These are phyloP conservation scores for Haberlea rhodopensis DNA, from an alignment of 257 asterid species.

Conservation along the genomic window DNA sequence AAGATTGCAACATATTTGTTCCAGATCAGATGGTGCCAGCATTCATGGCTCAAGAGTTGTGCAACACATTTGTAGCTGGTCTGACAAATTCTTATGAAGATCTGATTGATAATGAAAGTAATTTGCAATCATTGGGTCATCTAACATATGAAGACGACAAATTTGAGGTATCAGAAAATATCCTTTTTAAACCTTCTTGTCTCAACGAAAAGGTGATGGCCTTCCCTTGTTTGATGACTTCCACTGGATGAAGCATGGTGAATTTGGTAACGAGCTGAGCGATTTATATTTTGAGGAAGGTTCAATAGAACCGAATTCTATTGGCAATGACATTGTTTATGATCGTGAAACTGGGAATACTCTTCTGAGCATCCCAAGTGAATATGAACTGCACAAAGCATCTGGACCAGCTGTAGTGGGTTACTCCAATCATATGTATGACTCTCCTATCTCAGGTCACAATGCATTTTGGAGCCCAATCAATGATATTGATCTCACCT, in stretches of 20 bases:
- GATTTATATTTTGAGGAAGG: slow-evolving; percentile 36
- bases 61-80: slow-evolving; percentile 29
- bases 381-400: slow-evolving; percentile 48
- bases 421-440: slow-evolving; percentile 20
- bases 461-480: slow-evolving; percentile 27
- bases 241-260: too few species aligned
- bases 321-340: slow-evolving; percentile 29
- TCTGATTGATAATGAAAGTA: slow-evolving; percentile 31
- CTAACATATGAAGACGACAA: slow-evolving; percentile 36
- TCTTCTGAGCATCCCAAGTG: slow-evolving; percentile 39
- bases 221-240: too few species aligned
- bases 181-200: slow-evolving; percentile 24
- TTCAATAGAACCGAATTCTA: slow-evolving; percentile 21
- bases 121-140: slow-evolving; percentile 36
- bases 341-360: slow-evolving; percentile 27
- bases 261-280: slow-evolving; percentile 31
- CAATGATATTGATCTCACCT: slow-evolving; percentile 26
- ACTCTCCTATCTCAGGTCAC: slow-evolving; percentile 29
- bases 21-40: slow-evolving; percentile 37
- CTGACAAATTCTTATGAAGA: slow-evolving; percentile 26
- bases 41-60: slow-evolving; percentile 38
- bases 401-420: slow-evolving; percentile 37
- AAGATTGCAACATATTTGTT: slow-evolving; percentile 27
- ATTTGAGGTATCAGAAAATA: slow-evolving; percentile 28
- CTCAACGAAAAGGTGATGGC: too few species aligned